Percentiles rank a stretch among this genome's conserved stretches.
These are phyloP conservation scores for Mimosa pudica DNA, from an alignment of 306 rosid genomes.

Conservation along the genomic window DNA sequence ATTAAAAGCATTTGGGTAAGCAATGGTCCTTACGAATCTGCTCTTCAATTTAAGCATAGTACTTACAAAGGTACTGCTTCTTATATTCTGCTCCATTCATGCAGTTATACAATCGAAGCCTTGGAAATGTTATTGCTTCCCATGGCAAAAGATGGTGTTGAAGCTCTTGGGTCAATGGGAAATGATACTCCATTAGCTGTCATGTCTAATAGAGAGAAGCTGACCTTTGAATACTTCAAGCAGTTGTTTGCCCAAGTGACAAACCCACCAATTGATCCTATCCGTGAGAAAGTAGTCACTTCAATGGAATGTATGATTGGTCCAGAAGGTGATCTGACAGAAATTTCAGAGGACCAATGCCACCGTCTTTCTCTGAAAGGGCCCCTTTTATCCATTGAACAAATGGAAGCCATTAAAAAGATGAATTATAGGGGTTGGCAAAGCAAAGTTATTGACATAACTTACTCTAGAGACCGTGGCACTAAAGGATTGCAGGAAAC, in stretches of 20 bases:
- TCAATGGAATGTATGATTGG: slow-evolving; percentile 97
- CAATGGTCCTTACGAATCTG: slow-evolving; percentile 35
- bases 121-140: slow-evolving; percentile 97
- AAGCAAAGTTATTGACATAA: slow-evolving; percentile 87
- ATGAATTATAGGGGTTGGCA: slow-evolving; percentile 93
- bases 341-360: slow-evolving; percentile 89
- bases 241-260: slow-evolving; percentile 99
- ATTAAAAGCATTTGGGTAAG: slow-evolving; percentile 93
- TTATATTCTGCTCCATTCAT: slow-evolving; percentile 31
- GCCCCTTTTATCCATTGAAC: slow-evolving; percentile 70
- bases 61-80: slow-evolving; percentile 29
- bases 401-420: slow-evolving; percentile 84
- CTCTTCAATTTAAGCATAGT: slow-evolving; percentile 32
- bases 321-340: slow-evolving; percentile 97
- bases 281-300: slow-evolving; percentile 95
- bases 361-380: slow-evolving; percentile 91
- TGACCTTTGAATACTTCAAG: slow-evolving; percentile 94
- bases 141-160: slow-evolving; percentile 96
- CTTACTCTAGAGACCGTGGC: slow-evolving; percentile 78
- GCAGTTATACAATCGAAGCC: slow-evolving; percentile 86
- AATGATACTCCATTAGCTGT: slow-evolving; percentile 95
- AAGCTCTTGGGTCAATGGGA: slow-evolving; percentile 99
- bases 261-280: slow-evolving; percentile 98
- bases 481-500: slow-evolving; percentile 85
- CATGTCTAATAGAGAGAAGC: slow-evolving; percentile 90